Evolutionary conservation across 768 basidiomycete species (phyloP), one percentile per base, ranked within the genome.

Genomic region (Macrolepiota fuliginosa): DNA sequence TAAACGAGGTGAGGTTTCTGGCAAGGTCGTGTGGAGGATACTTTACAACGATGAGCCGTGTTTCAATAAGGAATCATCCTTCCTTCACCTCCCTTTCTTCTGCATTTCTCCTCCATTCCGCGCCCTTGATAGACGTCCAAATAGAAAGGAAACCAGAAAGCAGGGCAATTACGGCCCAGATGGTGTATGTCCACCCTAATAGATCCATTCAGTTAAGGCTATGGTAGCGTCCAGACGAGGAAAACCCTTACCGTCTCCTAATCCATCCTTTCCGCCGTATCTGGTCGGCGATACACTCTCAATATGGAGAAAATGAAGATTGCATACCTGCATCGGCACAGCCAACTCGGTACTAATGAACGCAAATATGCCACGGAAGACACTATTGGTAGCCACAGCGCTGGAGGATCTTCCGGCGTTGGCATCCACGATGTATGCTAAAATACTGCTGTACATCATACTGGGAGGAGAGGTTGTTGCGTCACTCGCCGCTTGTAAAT

Each of bases 241-340:
- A 9, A 22, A 13, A 9, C 72, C 29, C 7, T 57, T 81, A 69
- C 92, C 92, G 66, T 94, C 92, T 0, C 92, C 92, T 27, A 92
- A 76, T 1, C 81, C 76, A 60, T 87, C 79, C 81, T 91, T 65
- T 7, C 61, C 9, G 12, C 15, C 61, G 10, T 11, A 37, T 36
- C 2, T 2, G 27, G 40, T 53, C 7, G 53, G 50, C 27, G 22
- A 22, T 35, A 35, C 6, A 17, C 24, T 17, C 24, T 49, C 15
- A 29, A 60, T 6, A n/a, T 15, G 35, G 6, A 19, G 49, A 12
- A 55, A 54, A 47, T 10, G 40, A 45, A 9, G 37, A 49, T 13
- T 15, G 27, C 62, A 5, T 47, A 65, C 66, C 64, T 65, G 66
- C n/a, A 67, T 42, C 11, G 66, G 64, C 25, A 67, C 62, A 6